Conservation (phyloP, 768 basidiomycete genomes). For the Mycena haematopus region DNA sequence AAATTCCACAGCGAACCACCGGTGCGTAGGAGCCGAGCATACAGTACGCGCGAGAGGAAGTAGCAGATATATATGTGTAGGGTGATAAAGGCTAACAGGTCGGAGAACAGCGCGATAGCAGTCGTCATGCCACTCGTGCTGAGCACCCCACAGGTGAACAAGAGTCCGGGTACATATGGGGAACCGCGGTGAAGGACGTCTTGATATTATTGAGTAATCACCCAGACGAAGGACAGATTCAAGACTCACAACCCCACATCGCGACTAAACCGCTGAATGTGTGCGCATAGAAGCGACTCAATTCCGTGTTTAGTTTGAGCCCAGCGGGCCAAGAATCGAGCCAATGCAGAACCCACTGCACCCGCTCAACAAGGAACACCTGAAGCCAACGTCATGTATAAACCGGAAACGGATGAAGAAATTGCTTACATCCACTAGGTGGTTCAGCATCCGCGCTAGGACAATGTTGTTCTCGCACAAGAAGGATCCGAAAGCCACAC, state of each 20-base stretch:
- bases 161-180: conserved; percentile 39
- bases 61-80: conserved; percentile 78
- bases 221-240: neutral
- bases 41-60: conserved; percentile 63
- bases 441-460: conserved; percentile 49
- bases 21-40: conserved; percentile 61
- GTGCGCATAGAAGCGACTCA: conserved; percentile 85
- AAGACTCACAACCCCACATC: conserved; percentile 73
- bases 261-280: conserved; percentile 69
- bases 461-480: conserved; percentile 66
- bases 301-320: conserved; percentile 92
- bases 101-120: conserved; percentile 68
- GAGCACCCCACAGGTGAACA: conserved; percentile 45
- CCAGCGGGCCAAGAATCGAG: conserved; percentile 96
- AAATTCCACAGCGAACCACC: conserved; percentile 83
- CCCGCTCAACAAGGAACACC: conserved; percentile 50
- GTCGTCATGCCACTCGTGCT: conserved; percentile 63
- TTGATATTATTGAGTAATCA: conserved; percentile 12
- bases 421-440: conserved; percentile 47
- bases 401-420: conserved; percentile 1
- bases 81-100: conserved; percentile 71
- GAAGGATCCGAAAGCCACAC: conserved; percentile 73
- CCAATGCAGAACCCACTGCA: conserved; percentile 72
- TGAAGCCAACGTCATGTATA: conserved; percentile 27
- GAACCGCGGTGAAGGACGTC: conserved; percentile 36